phyloP scores from a whole-genome alignment of 176 grass and related monocot genomes.

The Tuctoria greenei region DNA sequence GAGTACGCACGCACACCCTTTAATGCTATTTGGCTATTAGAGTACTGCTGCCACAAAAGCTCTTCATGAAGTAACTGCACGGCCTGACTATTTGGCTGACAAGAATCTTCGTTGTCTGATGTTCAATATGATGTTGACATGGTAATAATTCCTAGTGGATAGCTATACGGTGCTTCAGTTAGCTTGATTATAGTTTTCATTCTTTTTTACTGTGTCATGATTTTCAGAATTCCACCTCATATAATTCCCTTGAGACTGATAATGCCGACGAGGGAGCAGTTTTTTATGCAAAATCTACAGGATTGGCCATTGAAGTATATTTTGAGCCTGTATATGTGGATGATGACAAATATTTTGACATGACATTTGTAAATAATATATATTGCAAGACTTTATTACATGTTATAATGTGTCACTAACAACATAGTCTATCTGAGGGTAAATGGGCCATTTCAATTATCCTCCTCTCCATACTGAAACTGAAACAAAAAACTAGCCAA shows the following conservation, averaged over 20 bases:
- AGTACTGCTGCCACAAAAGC: slow-evolving; percentile 80
- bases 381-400: no score
- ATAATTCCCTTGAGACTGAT: slow-evolving; percentile 50
- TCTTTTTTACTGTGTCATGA: slow-evolving; percentile 22
- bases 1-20: no score
- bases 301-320: slow-evolving; percentile 70
- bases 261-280: slow-evolving; percentile 71
- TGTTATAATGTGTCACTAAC: no score
- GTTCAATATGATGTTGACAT: slow-evolving; percentile 95
- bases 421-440: no score
- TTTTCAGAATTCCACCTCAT: slow-evolving; percentile 39
- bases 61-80: slow-evolving; percentile 65
- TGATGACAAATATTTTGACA: no score
- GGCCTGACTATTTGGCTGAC: slow-evolving; percentile 69
- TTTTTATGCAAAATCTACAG: slow-evolving; percentile 85
- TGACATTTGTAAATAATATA: no score
- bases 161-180: slow-evolving; percentile 21
- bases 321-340: neutral
- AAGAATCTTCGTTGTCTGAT: slow-evolving; percentile 66
- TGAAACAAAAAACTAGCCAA: no score
- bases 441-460: no score
- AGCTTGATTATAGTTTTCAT: slow-evolving; percentile 7
- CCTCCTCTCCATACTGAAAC: no score
- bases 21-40: no score
- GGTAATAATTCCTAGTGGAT: slow-evolving; percentile 50